These are phyloP conservation scores for Ogataea methanolica DNA, from an alignment of 805 yeast genomes.

Conservation along the genomic window DNA sequence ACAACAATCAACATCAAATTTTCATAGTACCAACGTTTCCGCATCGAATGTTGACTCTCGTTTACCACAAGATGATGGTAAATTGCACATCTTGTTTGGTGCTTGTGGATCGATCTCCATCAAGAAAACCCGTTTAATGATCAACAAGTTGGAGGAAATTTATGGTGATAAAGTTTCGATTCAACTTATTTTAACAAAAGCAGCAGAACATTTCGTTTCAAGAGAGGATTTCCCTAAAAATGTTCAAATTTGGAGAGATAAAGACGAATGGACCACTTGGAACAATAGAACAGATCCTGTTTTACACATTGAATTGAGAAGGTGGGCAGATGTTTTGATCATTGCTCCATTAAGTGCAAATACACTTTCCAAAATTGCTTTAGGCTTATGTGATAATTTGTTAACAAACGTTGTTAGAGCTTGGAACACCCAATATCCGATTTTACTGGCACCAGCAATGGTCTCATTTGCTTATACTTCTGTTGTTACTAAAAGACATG, in stretches of 20 bases:
- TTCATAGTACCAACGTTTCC: not conserved
- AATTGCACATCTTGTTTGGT: conserved; percentile 50
- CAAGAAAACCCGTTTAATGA: conserved; percentile 48
- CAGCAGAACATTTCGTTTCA: conserved; percentile 49
- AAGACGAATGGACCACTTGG: conserved; percentile 56
- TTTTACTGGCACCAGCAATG: conserved; percentile 57
- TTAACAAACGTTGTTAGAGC: conserved; percentile 56
- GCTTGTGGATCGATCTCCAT: conserved; percentile 56
- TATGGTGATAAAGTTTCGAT: conserved; percentile 48
- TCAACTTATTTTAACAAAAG: conserved; percentile 49
- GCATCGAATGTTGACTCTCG: conserved; percentile 29
- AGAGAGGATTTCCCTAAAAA: conserved; percentile 42
- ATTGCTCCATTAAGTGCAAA: conserved; percentile 58
- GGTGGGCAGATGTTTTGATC: conserved; percentile 57
- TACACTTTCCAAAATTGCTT: conserved; percentile 49
- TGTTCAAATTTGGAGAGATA: conserved; percentile 52
- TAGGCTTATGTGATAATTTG: conserved; percentile 55
- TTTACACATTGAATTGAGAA: conserved; percentile 52
- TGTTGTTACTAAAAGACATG: conserved; percentile 49
- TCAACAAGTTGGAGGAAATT: conserved; percentile 46
- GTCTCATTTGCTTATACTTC: conserved; percentile 57
- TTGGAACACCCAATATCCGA: conserved; percentile 57
- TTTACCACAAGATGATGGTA: conserved; percentile 49
- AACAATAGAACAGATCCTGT: conserved; percentile 53
- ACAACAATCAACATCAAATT: not conserved